Evolutionary conservation across 495 filamentous ascomycete genomes (phyloP), one percentile per base, ranked within the genome.

Genomic region (Neurospora hispaniola): DNA sequence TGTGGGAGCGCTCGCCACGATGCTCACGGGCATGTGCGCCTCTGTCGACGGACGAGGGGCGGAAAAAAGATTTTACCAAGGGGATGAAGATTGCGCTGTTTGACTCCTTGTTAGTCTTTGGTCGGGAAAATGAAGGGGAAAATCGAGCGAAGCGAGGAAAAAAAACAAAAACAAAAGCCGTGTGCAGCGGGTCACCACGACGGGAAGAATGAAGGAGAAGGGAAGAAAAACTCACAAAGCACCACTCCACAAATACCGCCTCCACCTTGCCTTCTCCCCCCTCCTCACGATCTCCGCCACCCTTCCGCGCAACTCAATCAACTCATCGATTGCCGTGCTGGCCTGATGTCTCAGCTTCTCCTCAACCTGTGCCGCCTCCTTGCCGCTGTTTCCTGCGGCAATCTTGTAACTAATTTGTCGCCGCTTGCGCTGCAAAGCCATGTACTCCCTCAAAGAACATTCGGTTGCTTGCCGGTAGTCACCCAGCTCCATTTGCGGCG

Each of bases 51-150:
- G 74, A 74, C 3, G 78, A 73, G 1, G 78, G 76, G 42, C 81
- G 82, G 78, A 85, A 85, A 72, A 85, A 74, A 18, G 72, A 73
- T 62, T 81, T 82, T 7, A 86, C 79, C 7, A 78, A 72, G 5
- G 84, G 84, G 73, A 86, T 80, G 74, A 85, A 78, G 40, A 82
- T 76, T 2, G 81, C 84, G 20, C 83, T 85, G 35, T 69, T 8
- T 66, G 16, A 5, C 35, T 38, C 35, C 35, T 38, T 38, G 35
- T 38, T 38, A 38, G 35, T 38, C 35, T 5, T 38, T 5, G 4
- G 35, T 6, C 35, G 35, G 35, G 35, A 6, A 6, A 0, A 5
- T 38, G 35, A 39, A 39, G 39, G 42, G 16, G 6, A n/a, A 71
- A 6, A 5, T 38, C 35, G 35, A 38, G 11, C 20, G 43, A 16